Percentiles rank a stretch among this genome's conserved stretches.
Conservation (phyloP, 2,329 filamentous ascomycete species). For the Ceratocystis diversiconidia region DNA sequence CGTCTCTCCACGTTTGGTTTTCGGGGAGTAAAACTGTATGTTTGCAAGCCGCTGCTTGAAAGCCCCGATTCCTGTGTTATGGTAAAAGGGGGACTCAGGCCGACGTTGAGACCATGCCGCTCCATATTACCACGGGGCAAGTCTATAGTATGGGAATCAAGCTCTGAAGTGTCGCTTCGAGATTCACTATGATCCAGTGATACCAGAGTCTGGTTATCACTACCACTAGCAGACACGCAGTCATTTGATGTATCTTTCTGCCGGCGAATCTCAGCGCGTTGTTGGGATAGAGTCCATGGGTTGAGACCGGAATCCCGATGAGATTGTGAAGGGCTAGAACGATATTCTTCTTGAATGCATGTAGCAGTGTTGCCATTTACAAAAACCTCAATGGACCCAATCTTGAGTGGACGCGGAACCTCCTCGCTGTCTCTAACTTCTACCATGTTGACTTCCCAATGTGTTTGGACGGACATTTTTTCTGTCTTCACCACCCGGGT, state of each 20-base stretch:
- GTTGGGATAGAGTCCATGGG: constrained; percentile 8
- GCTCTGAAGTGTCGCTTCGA: neutral
- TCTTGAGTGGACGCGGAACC: constrained; percentile 1
- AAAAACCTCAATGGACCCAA: neutral
- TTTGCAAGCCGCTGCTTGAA: neutral
- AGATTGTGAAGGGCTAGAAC: neutral
- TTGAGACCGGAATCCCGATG: neutral
- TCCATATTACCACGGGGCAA: neutral
- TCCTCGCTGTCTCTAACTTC: neutral
- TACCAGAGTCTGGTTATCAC: neutral
- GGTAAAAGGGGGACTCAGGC: neutral
- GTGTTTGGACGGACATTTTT: neutral
- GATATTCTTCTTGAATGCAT: neutral
- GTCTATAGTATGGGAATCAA: neutral
- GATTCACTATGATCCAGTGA: neutral
- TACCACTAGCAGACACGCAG: neutral
- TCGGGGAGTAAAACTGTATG: neutral
- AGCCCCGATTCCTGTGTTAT: neutral
- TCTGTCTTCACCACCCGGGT: neutral
- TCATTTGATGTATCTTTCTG: neutral
- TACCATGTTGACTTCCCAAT: constrained; percentile 15
- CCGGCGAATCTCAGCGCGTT: neutral
- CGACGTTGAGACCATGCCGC: neutral
- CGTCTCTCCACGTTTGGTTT: neutral
- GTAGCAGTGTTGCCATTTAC: neutral